Conservation (phyloP, 108 stramenopile species). For the Nitzschia sp. region DNA sequence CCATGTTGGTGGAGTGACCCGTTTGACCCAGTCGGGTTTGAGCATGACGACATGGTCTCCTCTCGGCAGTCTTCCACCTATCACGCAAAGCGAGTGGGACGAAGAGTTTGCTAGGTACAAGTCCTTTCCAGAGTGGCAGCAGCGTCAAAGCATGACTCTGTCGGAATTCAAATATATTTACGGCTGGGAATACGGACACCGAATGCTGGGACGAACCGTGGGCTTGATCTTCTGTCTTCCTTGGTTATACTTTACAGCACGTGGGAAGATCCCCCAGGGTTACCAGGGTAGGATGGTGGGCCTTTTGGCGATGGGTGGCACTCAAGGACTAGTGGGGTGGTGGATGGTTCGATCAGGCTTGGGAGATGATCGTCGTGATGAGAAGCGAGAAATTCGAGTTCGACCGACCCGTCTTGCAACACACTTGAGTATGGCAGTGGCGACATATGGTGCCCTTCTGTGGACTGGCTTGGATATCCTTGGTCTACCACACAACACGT, state of each 20-base stretch:
- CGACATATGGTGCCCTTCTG: slow-evolving; percentile 88
- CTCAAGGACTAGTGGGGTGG: slow-evolving; percentile 99
- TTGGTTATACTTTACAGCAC: slow-evolving; percentile 83
- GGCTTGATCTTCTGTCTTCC: slow-evolving; percentile 90
- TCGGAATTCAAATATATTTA: slow-evolving; percentile 99
- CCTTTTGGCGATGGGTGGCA: slow-evolving; percentile 94
- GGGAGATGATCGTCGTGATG: slow-evolving; percentile 86
- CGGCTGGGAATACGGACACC: slow-evolving; percentile 98
- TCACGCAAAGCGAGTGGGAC: slow-evolving; percentile 87
- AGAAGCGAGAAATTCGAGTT: slow-evolving; percentile 93
- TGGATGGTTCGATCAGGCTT: slow-evolving; percentile 99
- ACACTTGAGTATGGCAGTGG: slow-evolving; percentile 95
- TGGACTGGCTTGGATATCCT: slow-evolving; percentile 94
- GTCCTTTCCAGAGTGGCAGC: slow-evolving; percentile 95
- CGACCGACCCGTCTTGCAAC: slow-evolving; percentile 93
- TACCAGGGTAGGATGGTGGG: slow-evolving; percentile 81
- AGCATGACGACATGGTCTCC: slow-evolving; percentile 98
- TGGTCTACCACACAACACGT: slow-evolving; percentile 50
- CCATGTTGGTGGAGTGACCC: slow-evolving; percentile 96
- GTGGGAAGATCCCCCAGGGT: slow-evolving; percentile 75
- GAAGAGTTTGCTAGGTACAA: slow-evolving; percentile 97
- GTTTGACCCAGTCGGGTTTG: slow-evolving; percentile 95
- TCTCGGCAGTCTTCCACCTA: slow-evolving; percentile 84
- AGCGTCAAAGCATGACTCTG: slow-evolving; percentile 91
- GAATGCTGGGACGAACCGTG: slow-evolving; percentile 95